Evolutionary conservation across 1,284 basidiomycete genomes (phyloP).

Genomic region (Sparassis latifolia): DNA sequence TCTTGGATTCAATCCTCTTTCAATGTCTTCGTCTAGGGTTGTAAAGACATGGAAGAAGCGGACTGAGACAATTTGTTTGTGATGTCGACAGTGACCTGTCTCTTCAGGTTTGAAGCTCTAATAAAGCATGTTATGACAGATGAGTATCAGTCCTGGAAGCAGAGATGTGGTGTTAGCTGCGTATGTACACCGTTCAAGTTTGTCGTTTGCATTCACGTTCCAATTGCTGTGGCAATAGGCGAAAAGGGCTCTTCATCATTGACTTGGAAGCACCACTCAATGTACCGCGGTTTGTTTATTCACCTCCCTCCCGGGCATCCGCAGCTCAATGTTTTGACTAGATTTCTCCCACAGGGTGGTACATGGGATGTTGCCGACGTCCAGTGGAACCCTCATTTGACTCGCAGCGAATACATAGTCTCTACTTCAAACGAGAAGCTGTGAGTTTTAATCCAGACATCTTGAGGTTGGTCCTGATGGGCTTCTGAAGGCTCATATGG

Average conservation of each 20-base stretch:
- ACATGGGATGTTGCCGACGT: conserved; percentile 96
- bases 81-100: too few relatives aligned
- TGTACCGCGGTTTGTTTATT: conserved; percentile 67
- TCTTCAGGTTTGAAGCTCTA: too few relatives aligned
- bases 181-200: conserved; percentile 34
- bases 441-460: conserved; percentile 28
- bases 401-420: conserved; percentile 83
- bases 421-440: conserved; percentile 95
- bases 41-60: too few relatives aligned
- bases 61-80: too few relatives aligned
- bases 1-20: too few relatives aligned
- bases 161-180: conserved; percentile 77
- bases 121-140: conserved; percentile 32
- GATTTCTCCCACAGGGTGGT: conserved; percentile 85
- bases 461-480: not conserved
- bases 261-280: conserved; percentile 86
- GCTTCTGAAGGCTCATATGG: conserved; percentile 70
- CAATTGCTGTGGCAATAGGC: conserved; percentile 33
- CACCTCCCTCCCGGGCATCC: conserved; percentile 31
- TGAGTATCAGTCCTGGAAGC: conserved; percentile 76
- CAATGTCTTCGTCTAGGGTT: too few relatives aligned
- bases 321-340: conserved; percentile 65
- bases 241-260: conserved; percentile 94
- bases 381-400: conserved; percentile 94
- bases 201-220: not conserved